Percentiles rank a stretch among this genome's conserved stretches.
Conservation (phyloP, 257 asterid species). For the Nyctanthes arbortristis region DNA sequence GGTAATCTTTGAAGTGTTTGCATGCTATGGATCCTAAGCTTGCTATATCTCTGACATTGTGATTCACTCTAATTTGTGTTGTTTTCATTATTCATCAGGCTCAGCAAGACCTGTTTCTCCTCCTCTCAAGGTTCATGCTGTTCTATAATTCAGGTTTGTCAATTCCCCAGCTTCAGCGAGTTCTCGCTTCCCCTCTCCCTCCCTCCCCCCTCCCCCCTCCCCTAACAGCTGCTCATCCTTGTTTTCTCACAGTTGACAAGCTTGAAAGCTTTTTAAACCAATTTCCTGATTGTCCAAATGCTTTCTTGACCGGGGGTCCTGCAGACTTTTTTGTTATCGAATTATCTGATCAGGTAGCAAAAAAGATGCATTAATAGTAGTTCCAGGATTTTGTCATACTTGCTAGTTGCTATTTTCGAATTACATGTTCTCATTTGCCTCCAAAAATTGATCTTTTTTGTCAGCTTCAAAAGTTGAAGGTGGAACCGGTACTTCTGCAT, state of each 20-base stretch:
- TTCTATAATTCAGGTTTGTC: constrained; percentile 71
- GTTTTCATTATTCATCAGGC: constrained; percentile 49
- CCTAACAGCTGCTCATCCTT: constrained; percentile 24
- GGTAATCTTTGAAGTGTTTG: neutral
- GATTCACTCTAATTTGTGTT: constrained; percentile 9
- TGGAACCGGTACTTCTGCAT: constrained; percentile 94
- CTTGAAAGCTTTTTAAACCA: constrained; percentile 74
- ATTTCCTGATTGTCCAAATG: constrained; percentile 85
- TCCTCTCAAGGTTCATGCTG: constrained; percentile 75
- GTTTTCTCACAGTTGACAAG: constrained; percentile 58
- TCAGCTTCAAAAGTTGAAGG: constrained; percentile 94
- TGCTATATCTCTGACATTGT: constrained; percentile 8
- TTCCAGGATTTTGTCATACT: constrained; percentile 3
- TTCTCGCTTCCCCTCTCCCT: neutral
- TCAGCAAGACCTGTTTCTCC: constrained; percentile 81
- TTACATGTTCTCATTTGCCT: neutral
- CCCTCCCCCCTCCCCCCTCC: too few species aligned
- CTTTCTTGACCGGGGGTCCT: constrained; percentile 81
- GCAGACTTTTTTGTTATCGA: constrained; percentile 80
- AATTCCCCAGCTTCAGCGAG: neutral
- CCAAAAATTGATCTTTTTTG: neutral
- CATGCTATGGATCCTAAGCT: constrained; percentile 5
- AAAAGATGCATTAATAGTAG: neutral
- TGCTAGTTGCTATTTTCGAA: neutral
- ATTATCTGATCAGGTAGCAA: constrained; percentile 83